Evolutionary conservation across 805 yeast genomes (phyloP).

Genomic region (Saturnispora sekii): DNA sequence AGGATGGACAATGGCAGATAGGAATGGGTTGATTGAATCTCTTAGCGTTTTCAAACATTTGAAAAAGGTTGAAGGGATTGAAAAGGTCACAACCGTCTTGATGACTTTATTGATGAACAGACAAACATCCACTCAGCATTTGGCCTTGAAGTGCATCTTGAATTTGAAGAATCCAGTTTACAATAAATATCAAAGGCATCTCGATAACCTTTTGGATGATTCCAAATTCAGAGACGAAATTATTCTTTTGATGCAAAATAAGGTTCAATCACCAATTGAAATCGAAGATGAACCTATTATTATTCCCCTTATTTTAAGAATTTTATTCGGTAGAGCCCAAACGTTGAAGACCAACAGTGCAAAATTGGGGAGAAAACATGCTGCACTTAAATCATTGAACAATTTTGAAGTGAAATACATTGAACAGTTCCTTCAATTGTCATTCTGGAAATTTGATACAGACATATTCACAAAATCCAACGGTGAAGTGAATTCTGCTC

Average conservation of each 20-base stretch:
- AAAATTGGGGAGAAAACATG: constrained; percentile 61
- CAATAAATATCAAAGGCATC: constrained; percentile 61
- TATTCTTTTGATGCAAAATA: constrained; percentile 46
- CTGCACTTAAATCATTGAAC: constrained; percentile 57
- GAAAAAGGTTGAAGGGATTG: constrained; percentile 41
- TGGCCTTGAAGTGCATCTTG: constrained; percentile 61
- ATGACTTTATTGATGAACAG: constrained; percentile 53
- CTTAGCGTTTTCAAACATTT: constrained; percentile 59
- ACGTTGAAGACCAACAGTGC: constrained; percentile 56
- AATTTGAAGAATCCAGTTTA: constrained; percentile 51
- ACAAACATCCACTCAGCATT: constrained; percentile 52
- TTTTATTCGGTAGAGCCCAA: constrained; percentile 82
- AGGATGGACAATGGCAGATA: constrained; percentile 34
- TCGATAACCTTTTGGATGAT: constrained; percentile 71
- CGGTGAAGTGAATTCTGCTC: constrained; percentile 14
- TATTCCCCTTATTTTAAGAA: constrained; percentile 66
- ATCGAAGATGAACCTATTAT: constrained; percentile 47
- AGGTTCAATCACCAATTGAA: constrained; percentile 46
- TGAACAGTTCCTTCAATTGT: constrained; percentile 49
- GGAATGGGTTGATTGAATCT: constrained; percentile 47
- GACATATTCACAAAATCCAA: constrained; percentile 23
- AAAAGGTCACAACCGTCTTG: constrained; percentile 43
- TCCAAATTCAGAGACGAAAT: constrained; percentile 80
- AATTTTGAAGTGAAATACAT: constrained; percentile 45
- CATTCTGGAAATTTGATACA: constrained; percentile 44